Evolutionary conservation across 257 asterid species (phyloP).

Genomic region (Avicennia marina): DNA sequence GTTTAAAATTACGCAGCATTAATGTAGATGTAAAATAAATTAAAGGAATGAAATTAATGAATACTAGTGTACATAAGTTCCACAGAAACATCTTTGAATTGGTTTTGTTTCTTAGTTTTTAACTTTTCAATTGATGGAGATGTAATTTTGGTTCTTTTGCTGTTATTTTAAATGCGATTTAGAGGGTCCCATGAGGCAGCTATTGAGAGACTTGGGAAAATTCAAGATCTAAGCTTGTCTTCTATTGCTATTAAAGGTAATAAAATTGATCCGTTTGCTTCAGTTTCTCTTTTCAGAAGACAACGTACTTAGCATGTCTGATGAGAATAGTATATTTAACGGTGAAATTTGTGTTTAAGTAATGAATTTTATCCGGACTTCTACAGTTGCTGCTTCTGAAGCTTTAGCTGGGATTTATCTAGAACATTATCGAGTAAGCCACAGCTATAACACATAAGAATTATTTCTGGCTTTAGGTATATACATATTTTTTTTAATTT

Average conservation of each 20-base stretch:
- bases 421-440: slow-evolving; percentile 53
- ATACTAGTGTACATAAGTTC: too few species aligned
- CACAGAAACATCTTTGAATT: not conserved
- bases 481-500: not conserved
- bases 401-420: slow-evolving; percentile 78
- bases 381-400: slow-evolving; percentile 90
- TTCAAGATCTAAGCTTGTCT: slow-evolving; percentile 52
- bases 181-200: slow-evolving; percentile 76
- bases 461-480: slow-evolving; percentile 3
- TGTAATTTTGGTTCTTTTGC: not conserved
- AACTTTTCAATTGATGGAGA: not conserved
- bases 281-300: not conserved
- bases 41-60: too few species aligned
- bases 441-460: not conserved
- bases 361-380: slow-evolving; percentile 17
- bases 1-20: too few species aligned
- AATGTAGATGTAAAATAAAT: too few species aligned
- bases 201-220: slow-evolving; percentile 59
- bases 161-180: slow-evolving; percentile 6
- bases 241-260: slow-evolving; percentile 69
- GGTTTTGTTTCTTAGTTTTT: not conserved
- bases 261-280: not conserved
- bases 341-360: slow-evolving; percentile 4
- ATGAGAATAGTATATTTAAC: not conserved
- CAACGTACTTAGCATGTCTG: too few species aligned